These are phyloP conservation scores for Boletus tylopilopsis DNA, from an alignment of 768 basidiomycete genomes.

Conservation along the genomic window DNA sequence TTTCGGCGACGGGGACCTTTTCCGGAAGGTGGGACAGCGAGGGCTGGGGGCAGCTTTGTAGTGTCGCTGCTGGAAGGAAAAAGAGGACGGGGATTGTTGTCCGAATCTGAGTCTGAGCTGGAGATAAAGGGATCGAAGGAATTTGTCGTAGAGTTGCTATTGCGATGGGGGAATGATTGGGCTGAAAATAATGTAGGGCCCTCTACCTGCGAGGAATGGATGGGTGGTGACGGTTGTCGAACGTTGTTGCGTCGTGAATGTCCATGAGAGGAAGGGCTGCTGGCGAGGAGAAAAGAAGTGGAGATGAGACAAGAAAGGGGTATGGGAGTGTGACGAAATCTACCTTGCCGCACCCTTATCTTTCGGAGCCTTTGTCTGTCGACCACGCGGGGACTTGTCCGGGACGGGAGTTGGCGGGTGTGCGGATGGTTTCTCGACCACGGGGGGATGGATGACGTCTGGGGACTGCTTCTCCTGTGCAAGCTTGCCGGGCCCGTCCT, in stretches of 20 bases:
- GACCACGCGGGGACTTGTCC: slow-evolving; percentile 32
- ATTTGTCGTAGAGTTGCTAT: slow-evolving; percentile 34
- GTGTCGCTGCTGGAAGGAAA: slow-evolving; percentile 19
- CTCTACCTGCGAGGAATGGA: slow-evolving; percentile 68
- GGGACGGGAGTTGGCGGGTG: slow-evolving; percentile 16
- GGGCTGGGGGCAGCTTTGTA: slow-evolving; percentile 35
- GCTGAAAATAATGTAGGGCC: slow-evolving; percentile 29
- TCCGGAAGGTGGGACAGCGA: slow-evolving; percentile 47
- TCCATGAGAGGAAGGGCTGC: slow-evolving; percentile 44
- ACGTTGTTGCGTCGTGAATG: slow-evolving; percentile 46
- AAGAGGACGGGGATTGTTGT: slow-evolving; percentile 33
- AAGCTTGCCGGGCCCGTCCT: slow-evolving; percentile 31
- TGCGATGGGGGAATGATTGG: slow-evolving; percentile 25
- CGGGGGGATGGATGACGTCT: slow-evolving; percentile 32
- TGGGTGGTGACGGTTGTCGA: slow-evolving; percentile 64
- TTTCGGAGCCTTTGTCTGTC: slow-evolving; percentile 37
- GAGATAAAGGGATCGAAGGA: slow-evolving; percentile 48
- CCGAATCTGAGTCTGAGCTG: slow-evolving; percentile 42
- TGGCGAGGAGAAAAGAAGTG: slow-evolving; percentile 20
- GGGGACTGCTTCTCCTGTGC: slow-evolving; percentile 24
- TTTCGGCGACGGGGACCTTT: slow-evolving; percentile 60
- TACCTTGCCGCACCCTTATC: slow-evolving; percentile 45
- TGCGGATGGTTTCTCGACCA: slow-evolving; percentile 25
- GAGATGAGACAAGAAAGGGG: slow-evolving; percentile 1
- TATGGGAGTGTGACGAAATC: slow-evolving; percentile 5